Evolutionary conservation across 352 stramenopile species (phyloP).

Genomic region (Thalassiosira livingstoniorum): DNA sequence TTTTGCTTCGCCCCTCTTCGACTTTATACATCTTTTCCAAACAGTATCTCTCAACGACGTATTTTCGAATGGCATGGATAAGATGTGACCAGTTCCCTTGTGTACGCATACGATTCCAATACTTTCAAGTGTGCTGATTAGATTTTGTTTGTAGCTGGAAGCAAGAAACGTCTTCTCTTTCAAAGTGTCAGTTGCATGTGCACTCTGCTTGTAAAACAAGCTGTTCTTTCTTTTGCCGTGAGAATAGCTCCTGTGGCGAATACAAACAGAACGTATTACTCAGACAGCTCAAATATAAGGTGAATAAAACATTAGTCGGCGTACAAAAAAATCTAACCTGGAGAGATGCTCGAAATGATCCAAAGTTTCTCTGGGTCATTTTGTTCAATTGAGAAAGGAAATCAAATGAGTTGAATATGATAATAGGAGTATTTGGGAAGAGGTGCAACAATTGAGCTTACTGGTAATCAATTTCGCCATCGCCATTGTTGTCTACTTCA

Average conservation of each 20-base stretch:
- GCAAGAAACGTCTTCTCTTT: conserved; percentile 78
- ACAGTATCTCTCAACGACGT: conserved; percentile 90
- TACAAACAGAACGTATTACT: too few relatives aligned
- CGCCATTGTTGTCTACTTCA: conserved; percentile 67
- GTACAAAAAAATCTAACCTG: too few relatives aligned
- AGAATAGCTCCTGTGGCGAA: conserved; percentile 32
- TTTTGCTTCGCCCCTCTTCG: conserved; percentile 28
- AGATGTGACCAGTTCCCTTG: conserved; percentile 58
- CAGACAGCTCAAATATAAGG: too few relatives aligned
- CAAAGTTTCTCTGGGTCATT: conserved; percentile 51
- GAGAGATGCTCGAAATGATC: conserved; percentile 56
- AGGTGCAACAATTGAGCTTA: background rate
- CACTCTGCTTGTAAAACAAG: conserved; percentile 18
- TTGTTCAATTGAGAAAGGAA: too few relatives aligned
- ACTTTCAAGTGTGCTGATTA: conserved; percentile 85
- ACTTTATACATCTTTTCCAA: conserved; percentile 59
- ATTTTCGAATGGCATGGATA: conserved; percentile 90
- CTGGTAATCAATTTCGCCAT: conserved; percentile 69
- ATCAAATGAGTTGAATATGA: conserved; percentile 10
- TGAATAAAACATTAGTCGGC: too few relatives aligned
- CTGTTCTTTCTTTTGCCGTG: conserved; percentile 51
- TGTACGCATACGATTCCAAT: conserved; percentile 89
- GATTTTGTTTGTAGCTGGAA: conserved; percentile 84
- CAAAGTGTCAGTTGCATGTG: background rate
- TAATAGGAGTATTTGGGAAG: background rate